These are phyloP conservation scores for Xerocomus potaroensis DNA, from an alignment of 768 basidiomycete genomes.

Conservation along the genomic window DNA sequence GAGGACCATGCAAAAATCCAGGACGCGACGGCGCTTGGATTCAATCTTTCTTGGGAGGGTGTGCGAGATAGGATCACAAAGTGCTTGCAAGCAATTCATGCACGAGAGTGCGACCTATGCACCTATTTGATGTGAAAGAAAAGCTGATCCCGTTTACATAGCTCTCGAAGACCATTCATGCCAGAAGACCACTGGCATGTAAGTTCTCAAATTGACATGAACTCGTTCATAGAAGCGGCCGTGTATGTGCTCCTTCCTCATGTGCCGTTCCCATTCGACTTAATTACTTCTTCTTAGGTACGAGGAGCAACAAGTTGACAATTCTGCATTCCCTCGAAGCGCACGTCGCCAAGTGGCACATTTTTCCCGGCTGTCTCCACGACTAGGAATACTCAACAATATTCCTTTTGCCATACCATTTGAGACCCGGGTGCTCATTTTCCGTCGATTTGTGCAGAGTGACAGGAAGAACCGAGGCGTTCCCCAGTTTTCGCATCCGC, in stretches of 20 bases:
- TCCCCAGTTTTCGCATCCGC: conserved; percentile 13
- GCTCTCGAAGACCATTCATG: conserved; percentile 81
- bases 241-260: conserved; percentile 43
- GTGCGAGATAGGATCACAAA: conserved; percentile 72
- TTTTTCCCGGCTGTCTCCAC: conserved; percentile 55
- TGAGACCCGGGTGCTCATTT: conserved; percentile 83
- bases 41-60: conserved; percentile 52
- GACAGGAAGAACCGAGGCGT: conserved; percentile 39
- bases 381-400: conserved; percentile 89
- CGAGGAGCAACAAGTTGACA: conserved; percentile 58
- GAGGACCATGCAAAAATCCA: conserved; percentile 40
- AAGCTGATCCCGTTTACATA: conserved; percentile 30
- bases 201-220: conserved; percentile 52
- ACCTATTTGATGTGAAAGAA: background rate
- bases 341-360: conserved; percentile 69
- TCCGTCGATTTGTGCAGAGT: conserved; percentile 74
- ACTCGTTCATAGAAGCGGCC: conserved; percentile 82
- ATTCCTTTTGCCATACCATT: conserved; percentile 96
- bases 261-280: background rate
- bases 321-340: conserved; percentile 27
- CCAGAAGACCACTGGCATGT: conserved; percentile 84
- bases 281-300: conserved; percentile 35
- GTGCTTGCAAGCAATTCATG: conserved; percentile 78
- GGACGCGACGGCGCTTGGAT: conserved; percentile 39
- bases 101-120: conserved; percentile 67